Base-by-base conservation (phyloP, 495 filamentous ascomycete genomes). In the Annulohypoxylon nitens region DNA sequence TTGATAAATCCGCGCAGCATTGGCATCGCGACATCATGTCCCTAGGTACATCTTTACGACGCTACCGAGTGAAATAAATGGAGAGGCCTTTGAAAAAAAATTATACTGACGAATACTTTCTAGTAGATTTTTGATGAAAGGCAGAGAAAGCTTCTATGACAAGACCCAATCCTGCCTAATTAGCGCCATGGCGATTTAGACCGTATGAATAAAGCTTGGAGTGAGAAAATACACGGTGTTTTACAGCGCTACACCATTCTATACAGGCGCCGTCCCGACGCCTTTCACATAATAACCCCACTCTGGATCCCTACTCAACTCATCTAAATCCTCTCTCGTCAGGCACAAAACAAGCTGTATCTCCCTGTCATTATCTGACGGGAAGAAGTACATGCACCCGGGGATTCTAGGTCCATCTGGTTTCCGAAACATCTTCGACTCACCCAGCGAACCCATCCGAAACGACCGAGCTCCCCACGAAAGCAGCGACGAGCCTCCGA, bases 311-410 rank as follows among this genome's bases (percentile, higher is more conserved):
- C 34, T 39, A 18, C 7, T 9, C 34, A 58, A 58, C n/a, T n/a
- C 54, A 39, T 37, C n/a, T 11, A 58, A 34, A 37, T 58, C 54
- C n/a, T 58, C 54, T 18, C 3, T 39, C 30, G 54, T 36, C 33
- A 58, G 10, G 18, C 54, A 58, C 23, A 58, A 39, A 39, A 58
- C 54, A 20, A 58, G 30, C 54, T 58, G 54, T 5, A 58, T 14
- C 7, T 37, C 54, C 7, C 34, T 39, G 16, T 39, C 54, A 11
- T 58, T 25, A 39, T 58, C 54, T 7, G 54, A 37, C 1, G 30
- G 33, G n/a, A 58, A 58, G 34, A 58, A 58, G 7, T 58, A 58
- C 54, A 58, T 36, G 18, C 54, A 58, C 33, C 54, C 54, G 2
- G 54, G 34, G 10, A 58, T 20, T 9, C 30, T 36, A 10, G 54